phyloP scores from a whole-genome alignment of 73 alveolate genomes.

The Tetrahymena malaccensis region DNA sequence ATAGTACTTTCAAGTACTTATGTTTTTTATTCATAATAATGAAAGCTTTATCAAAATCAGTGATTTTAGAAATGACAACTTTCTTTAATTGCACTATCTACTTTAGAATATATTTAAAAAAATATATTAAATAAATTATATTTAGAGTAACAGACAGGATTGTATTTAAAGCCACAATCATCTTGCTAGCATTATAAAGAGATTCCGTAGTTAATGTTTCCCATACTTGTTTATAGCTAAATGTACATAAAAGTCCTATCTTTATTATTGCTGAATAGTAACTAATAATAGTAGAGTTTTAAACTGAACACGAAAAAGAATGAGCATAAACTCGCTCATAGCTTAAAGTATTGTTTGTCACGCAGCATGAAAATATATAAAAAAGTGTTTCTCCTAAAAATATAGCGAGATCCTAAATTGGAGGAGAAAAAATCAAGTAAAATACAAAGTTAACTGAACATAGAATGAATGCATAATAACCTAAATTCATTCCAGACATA shows the following conservation, averaged over 20 bases:
- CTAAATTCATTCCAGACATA: background rate
- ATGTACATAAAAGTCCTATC: background rate
- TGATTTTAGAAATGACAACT: background rate
- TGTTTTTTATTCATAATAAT: background rate
- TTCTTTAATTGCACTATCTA: background rate
- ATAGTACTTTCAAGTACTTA: background rate
- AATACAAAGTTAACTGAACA: background rate
- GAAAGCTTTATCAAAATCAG: background rate
- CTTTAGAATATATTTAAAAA: no score
- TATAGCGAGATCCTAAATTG: background rate
- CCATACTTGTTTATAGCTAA: background rate
- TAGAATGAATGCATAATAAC: background rate
- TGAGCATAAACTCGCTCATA: background rate
- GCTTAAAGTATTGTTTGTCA: background rate
- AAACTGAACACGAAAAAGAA: background rate
- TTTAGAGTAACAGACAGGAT: background rate
- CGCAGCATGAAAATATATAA: background rate
- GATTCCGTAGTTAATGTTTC: background rate
- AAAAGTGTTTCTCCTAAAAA: background rate
- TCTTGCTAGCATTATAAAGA: background rate
- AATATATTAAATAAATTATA: no score
- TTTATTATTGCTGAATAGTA: background rate
- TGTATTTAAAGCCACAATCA: background rate
- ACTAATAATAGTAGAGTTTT: background rate
- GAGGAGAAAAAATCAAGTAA: background rate